Conservation (phyloP, 352 stramenopile species). For the Globisporangium paroecandrum region DNA sequence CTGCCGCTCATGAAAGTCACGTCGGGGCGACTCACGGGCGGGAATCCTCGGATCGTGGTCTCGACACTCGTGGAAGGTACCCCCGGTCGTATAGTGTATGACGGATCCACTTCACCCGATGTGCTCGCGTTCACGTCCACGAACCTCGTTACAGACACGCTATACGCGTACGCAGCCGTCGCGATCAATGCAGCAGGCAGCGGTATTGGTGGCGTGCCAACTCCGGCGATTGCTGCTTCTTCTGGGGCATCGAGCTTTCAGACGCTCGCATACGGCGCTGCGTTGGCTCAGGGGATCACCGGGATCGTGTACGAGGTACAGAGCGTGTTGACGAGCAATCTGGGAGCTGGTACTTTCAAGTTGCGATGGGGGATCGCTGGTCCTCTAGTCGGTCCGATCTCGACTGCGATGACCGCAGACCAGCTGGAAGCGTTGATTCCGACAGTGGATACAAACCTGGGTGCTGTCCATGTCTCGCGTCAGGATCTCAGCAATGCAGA, state of each 20-base stretch:
- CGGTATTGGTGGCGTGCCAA: constrained; percentile 82
- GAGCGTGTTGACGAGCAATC: constrained; percentile 61
- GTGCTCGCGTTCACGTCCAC: constrained; percentile 69
- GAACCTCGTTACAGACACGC: constrained; percentile 84
- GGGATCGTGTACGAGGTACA: constrained; percentile 95
- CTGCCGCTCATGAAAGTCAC: constrained; percentile 91
- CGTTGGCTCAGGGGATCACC: constrained; percentile 89
- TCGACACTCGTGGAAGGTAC: constrained; percentile 84
- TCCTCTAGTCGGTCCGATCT: constrained; percentile 37
- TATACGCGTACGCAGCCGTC: constrained; percentile 92
- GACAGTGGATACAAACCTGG: constrained; percentile 30
- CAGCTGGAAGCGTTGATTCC: constrained; percentile 41
- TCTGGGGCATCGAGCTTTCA: constrained; percentile 80
- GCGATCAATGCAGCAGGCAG: constrained; percentile 91
- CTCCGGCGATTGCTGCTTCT: constrained; percentile 89
- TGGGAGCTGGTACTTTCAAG: constrained; percentile 43
- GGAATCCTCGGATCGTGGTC: constrained; percentile 60
- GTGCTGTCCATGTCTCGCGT: constrained; percentile 57
- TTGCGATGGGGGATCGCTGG: constrained; percentile 36
- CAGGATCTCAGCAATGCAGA: constrained; percentile 45
- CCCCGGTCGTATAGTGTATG: constrained; percentile 88
- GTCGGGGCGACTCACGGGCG: constrained; percentile 79
- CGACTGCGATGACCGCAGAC: constrained; percentile 35
- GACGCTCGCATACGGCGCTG: constrained; percentile 88
- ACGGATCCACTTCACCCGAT: constrained; percentile 83